Evolutionary conservation across 1,284 basidiomycete species (phyloP).

Genomic region (Vanrija humicola): DNA sequence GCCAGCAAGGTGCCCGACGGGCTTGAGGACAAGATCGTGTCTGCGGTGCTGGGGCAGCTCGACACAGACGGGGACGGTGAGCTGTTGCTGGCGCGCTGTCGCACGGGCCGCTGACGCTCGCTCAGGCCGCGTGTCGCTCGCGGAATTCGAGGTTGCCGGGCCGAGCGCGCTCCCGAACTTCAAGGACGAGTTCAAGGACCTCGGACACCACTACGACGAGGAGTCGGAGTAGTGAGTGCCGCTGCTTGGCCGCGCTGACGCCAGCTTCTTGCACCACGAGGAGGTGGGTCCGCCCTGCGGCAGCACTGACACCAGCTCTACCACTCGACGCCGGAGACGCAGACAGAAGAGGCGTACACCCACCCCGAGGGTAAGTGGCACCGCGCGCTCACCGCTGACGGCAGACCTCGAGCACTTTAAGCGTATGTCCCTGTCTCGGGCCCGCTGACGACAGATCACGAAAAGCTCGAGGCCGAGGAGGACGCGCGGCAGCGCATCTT

Average conservation of each 20-base stretch:
- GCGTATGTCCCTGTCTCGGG: conserved; percentile 13
- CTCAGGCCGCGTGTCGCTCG: conserved; percentile 62
- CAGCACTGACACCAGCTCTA: conserved; percentile 57
- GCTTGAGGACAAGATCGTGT: conserved; percentile 71
- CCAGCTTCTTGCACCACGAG: conserved; percentile 82
- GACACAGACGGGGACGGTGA: conserved; percentile 72
- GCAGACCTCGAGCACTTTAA: conserved; percentile 44
- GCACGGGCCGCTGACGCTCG: neutral
- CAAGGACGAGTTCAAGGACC: conserved; percentile 70
- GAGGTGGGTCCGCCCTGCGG: conserved; percentile 49
- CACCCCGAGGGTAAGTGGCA: conserved; percentile 75
- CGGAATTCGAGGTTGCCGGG: conserved; percentile 77
- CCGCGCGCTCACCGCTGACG: conserved; percentile 1
- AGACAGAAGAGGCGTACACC: conserved; percentile 88
- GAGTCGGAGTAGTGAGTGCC: conserved; percentile 52
- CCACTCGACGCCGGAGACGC: conserved; percentile 93
- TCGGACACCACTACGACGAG: conserved; percentile 63
- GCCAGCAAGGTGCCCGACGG: conserved; percentile 59
- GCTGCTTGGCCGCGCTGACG: neutral
- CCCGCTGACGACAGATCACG: conserved; percentile 61
- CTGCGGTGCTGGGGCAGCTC: conserved; percentile 66
- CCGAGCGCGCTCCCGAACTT: conserved; percentile 75
- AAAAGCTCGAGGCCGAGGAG: conserved; percentile 75
- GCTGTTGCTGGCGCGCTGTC: conserved; percentile 4
- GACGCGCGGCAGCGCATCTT: conserved; percentile 53